Conservation (phyloP, 2,329 filamentous ascomycete species). For the Cercospora sp. region DNA sequence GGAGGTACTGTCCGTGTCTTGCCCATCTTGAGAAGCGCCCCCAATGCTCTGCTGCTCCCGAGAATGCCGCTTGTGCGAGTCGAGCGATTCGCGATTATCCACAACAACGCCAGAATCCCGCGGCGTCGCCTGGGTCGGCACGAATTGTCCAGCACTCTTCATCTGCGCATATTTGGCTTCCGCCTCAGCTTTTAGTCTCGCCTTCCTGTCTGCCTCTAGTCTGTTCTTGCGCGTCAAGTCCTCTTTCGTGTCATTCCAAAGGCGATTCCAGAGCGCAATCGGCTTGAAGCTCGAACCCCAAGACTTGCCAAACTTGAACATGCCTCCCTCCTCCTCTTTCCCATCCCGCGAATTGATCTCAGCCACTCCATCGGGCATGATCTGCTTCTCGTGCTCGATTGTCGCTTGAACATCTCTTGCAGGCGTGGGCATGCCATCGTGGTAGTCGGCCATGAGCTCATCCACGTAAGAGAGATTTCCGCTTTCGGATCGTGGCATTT, state of each 20-base stretch:
- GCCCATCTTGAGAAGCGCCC: background rate
- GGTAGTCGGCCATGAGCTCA: constrained; percentile 43
- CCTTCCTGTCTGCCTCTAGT: constrained; percentile 44
- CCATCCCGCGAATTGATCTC: constrained; percentile 33
- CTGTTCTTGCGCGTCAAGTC: constrained; percentile 42
- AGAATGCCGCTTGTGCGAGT: constrained; percentile 19
- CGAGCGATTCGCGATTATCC: constrained; percentile 26
- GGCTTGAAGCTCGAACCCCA: constrained; percentile 57
- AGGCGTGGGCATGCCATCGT: constrained; percentile 28
- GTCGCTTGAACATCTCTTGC: constrained; percentile 23
- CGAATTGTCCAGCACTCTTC: constrained; percentile 54
- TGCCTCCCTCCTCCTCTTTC: constrained; percentile 44
- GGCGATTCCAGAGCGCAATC: constrained; percentile 49
- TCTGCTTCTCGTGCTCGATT: constrained; percentile 27
- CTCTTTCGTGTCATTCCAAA: constrained; percentile 50
- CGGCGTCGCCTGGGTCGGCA: constrained; percentile 27
- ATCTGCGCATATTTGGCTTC: constrained; percentile 56
- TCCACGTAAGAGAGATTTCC: constrained; percentile 38
- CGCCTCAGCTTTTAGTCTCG: constrained; percentile 47
- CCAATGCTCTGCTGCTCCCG: constrained; percentile 14
- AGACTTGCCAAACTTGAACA: constrained; percentile 58
- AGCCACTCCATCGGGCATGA: constrained; percentile 24
- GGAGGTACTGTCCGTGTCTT: background rate
- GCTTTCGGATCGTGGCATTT: constrained; percentile 35
- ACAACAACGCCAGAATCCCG: constrained; percentile 37